Base-by-base conservation (phyloP, 2,329 filamentous ascomycete genomes). In the Aspergillus caelatus region DNA sequence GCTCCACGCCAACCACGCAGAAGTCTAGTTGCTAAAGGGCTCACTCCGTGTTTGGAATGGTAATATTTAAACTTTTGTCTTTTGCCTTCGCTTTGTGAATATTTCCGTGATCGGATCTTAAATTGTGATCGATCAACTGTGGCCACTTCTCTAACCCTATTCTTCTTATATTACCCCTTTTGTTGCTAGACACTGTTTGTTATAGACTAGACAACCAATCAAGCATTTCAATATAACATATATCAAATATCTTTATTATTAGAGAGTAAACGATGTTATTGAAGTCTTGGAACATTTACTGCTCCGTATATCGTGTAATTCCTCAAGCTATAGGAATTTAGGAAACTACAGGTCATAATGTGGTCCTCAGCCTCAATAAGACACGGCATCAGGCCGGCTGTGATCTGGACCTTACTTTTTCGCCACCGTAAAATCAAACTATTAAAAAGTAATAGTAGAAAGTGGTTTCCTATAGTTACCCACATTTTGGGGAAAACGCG, bases 1-100 rank as follows among this genome's bases (percentile, higher is more conserved):
- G 59, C 32, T 21, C 19, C 12, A 34, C 32, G 45, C 41, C 52
- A 12, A 61, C 53, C 23, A 55, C 45, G n/a, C 19, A 50, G 43
- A 55, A n/a, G 41, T 61, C 53, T 14, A 53, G 59, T 1, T 61
- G 59, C 50, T 61, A 50, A n/a, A 28, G 16, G 3, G 11, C 7
- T 26, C 30, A 5, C 8, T 36, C 34, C 7, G 32, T 11, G 28
- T 19, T 39, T 55, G 12, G 16, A 4, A 8, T n/a, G 16, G 19
- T 41, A 4, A 34, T 12, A 11, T 10, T 34, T 12, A 34, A 34
- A 12, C 32, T 34, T 34, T 34, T 4, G 6, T 41, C 7, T 41
- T 41, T 41, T 41, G 0, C 39, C 16, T 41, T 41, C 39, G 39
- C 16, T 19, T n/a, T n/a, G 39, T 41, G 39, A 14, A 41, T 41